These are phyloP conservation scores for Pascua sp. DNA, from an alignment of 1,284 basidiomycete genomes.

Conservation along the genomic window DNA sequence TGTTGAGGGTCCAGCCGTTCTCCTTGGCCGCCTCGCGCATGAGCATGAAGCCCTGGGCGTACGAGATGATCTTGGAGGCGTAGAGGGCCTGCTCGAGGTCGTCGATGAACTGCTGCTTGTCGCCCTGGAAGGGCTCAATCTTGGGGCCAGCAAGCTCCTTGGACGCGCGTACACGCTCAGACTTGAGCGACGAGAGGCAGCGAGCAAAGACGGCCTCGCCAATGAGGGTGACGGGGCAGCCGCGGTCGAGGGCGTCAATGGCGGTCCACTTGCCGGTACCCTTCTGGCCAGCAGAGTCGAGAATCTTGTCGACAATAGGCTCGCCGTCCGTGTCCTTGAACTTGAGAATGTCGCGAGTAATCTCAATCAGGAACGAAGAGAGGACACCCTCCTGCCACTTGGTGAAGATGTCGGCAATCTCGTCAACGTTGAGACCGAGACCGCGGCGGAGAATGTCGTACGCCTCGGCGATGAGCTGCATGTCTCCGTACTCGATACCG, in stretches of 20 bases:
- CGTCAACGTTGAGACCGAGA: conserved; percentile 74
- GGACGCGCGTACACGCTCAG: conserved; percentile 91
- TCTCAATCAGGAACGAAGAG: conserved; percentile 98
- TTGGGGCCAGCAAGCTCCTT: conserved; percentile 85
- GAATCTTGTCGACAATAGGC: conserved; percentile 88
- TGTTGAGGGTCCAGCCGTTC: conserved; percentile 63
- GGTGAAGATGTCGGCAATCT: conserved; percentile 84
- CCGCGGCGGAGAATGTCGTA: conserved; percentile 98
- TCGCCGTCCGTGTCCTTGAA: conserved; percentile 90
- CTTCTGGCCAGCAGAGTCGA: conserved; percentile 96
- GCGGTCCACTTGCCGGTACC: conserved; percentile 99
- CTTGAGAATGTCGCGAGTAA: conserved; percentile 90
- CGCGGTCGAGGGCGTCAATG: conserved; percentile 93
- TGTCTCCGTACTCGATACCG: conserved; percentile 98
- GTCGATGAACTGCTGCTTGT: conserved; percentile 97
- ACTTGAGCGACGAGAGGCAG: conserved; percentile 95
- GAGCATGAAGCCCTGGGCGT: conserved; percentile 99
- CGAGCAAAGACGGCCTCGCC: conserved; percentile 99
- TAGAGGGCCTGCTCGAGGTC: conserved; percentile 98
- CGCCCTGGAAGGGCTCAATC: conserved; percentile 89
- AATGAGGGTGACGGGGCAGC: conserved; percentile 92
- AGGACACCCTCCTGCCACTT: conserved; percentile 99
- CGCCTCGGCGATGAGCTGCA: conserved; percentile 98
- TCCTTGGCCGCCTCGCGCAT: conserved; percentile 98
- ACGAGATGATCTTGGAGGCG: conserved; percentile 98